Percentiles rank a stretch among this genome's conserved stretches.
Evolutionary conservation across 2,329 filamentous ascomycete species (phyloP).

Genomic region (Colletotrichum scovillei): DNA sequence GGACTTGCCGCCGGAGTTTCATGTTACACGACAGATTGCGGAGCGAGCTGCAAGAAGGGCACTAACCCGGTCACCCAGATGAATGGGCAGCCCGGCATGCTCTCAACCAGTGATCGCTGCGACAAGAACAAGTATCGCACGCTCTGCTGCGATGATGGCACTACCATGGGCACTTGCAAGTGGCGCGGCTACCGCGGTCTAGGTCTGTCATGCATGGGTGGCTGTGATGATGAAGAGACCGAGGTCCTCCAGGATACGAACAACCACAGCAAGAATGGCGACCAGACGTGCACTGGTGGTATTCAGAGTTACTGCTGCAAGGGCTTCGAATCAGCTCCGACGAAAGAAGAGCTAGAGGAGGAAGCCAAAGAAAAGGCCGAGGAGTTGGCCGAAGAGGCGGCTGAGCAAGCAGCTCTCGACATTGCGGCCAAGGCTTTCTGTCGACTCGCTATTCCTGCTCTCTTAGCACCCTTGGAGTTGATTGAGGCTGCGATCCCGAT

Average conservation of each 20-base stretch:
- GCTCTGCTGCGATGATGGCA: slow-evolving; percentile 43
- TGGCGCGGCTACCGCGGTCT: slow-evolving; percentile 44
- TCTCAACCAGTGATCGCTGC: slow-evolving; percentile 41
- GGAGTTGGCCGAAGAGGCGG: slow-evolving; percentile 40
- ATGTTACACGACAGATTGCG: slow-evolving; percentile 43
- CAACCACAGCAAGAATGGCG: slow-evolving; percentile 40
- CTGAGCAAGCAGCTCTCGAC: slow-evolving; percentile 44
- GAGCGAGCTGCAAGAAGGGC: slow-evolving; percentile 40
- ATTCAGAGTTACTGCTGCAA: slow-evolving; percentile 44
- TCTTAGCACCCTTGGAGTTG: background rate
- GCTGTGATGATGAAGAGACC: slow-evolving; percentile 38
- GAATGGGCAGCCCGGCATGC: slow-evolving; percentile 43
- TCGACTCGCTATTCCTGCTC: slow-evolving; percentile 46
- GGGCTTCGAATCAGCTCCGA: slow-evolving; percentile 43
- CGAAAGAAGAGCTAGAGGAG: slow-evolving; percentile 37
- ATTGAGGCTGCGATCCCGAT: background rate
- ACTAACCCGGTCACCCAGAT: slow-evolving; percentile 42
- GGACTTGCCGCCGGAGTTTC: background rate
- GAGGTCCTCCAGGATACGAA: slow-evolving; percentile 45
- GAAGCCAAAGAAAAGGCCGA: slow-evolving; percentile 39
- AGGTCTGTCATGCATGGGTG: slow-evolving; percentile 42
- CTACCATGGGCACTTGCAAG: slow-evolving; percentile 41
- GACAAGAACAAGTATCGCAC: slow-evolving; percentile 39
- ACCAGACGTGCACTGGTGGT: slow-evolving; percentile 45
- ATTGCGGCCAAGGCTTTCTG: slow-evolving; percentile 49